Base-by-base conservation (phyloP, 306 rosid species). In the Ammopiptanthus mongolicus region DNA sequence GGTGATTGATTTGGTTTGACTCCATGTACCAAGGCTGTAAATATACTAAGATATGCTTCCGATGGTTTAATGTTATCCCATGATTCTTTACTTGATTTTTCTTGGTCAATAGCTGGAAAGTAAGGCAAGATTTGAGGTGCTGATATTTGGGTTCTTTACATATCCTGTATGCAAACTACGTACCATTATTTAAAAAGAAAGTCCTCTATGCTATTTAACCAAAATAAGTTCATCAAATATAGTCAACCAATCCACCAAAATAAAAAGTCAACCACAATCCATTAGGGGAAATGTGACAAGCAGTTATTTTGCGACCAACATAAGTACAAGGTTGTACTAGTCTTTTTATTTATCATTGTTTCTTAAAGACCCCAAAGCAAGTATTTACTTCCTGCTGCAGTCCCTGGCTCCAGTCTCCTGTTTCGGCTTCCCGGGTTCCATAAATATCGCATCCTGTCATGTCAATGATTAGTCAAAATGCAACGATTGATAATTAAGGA, bases 391-490 rank as follows among this genome's bases (percentile, higher is more conserved):
- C 1, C 52, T 4, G 52, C 18, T 47, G 52, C 52, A 13, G 17
- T 7, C 37, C 37, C 8, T 34, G 37, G 6, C 6, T 6, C 37
- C 4, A 4, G 6, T 34, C 8, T 3, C 37, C 37, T 4, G n/a
- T n/a, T n/a, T n/a, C n/a, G n/a, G n/a, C n/a, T n/a, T n/a, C n/a
- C n/a, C n/a, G n/a, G n/a, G n/a, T n/a, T 47, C 52, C 6, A 47
- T 12, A 25, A 80, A 80, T 5, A 23, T 1, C 0, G 64, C 25
- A 0, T 15, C 73, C 80, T 81, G 77, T 11, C 44, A 81, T 68
- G 28, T 59, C n/a, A 80, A 61, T 37, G 3, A 60, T 39, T 36
- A 71, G 28, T 41, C 0, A 41, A 9, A 37, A 10, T 37, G 42
- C 47, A 41, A 41, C 2, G 2, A 11, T 42, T 42, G n/a, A 12